Evolutionary conservation across 2,329 filamentous ascomycete species (phyloP).

Genomic region (Cordyceps fumosorosea): DNA sequence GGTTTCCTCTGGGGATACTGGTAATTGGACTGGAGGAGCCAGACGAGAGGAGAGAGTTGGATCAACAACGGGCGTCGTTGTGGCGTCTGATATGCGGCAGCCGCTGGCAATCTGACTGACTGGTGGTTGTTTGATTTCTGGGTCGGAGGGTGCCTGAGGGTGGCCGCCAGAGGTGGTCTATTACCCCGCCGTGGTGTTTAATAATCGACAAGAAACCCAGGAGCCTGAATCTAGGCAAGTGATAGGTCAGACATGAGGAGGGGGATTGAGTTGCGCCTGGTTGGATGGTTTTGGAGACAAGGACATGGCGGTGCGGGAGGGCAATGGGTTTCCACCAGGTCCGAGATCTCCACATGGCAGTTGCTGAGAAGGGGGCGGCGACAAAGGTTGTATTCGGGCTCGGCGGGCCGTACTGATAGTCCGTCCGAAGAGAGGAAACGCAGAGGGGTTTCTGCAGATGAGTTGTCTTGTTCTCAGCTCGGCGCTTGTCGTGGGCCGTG

Average conservation of each 20-base stretch:
- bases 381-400: neutral
- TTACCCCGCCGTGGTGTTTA: neutral
- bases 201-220: neutral
- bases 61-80: constrained; percentile 4
- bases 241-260: neutral
- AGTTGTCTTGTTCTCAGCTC: constrained; percentile 5
- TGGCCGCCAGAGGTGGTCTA: too few relatives aligned
- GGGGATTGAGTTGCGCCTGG: neutral
- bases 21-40: neutral
- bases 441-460: neutral
- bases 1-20: too few relatives aligned
- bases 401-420: neutral
- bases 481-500: neutral
- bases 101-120: neutral
- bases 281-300: neutral
- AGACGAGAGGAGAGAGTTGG: neutral
- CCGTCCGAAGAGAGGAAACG: neutral
- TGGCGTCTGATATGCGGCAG: constrained; percentile 6
- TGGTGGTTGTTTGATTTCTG: neutral
- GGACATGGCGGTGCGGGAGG: neutral
- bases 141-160: neutral
- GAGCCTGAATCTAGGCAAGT: neutral
- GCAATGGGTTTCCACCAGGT: neutral
- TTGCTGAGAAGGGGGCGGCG: neutral
- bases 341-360: neutral